phyloP scores from a whole-genome alignment of 2,329 filamentous ascomycete species.

The Parascedosporium putredinis region DNA sequence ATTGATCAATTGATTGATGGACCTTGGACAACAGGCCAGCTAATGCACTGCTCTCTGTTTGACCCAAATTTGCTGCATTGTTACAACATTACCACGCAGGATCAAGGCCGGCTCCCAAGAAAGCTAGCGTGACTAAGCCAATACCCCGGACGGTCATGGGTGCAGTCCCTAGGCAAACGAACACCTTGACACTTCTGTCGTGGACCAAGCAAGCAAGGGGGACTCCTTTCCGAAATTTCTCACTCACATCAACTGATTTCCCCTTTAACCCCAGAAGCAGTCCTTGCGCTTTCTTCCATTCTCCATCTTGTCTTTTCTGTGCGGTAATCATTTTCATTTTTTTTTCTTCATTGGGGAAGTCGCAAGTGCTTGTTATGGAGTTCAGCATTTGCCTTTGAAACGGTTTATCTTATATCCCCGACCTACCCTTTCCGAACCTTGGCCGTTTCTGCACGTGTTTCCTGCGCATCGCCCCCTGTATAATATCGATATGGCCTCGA shows the following conservation, averaged over 20 bases:
- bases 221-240: not conserved
- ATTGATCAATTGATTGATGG: no score
- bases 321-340: no score
- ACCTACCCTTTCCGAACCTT: not conserved
- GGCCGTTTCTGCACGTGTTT: conserved; percentile 1
- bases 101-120: no score
- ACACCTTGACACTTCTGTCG: conserved; percentile 6
- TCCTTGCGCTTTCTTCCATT: not conserved
- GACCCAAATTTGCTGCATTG: not conserved
- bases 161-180: not conserved
- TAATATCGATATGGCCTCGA: conserved; percentile 27
- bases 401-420: not conserved
- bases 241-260: conserved; percentile 5
- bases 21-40: no score
- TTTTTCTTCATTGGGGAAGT: not conserved
- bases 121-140: conserved; percentile 2
- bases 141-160: not conserved
- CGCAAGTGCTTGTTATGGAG: conserved; percentile 5
- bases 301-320: not conserved
- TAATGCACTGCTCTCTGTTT: not conserved
- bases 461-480: not conserved
- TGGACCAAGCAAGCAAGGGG: conserved; percentile 1
- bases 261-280: conserved; percentile 2
- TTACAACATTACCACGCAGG: not conserved
- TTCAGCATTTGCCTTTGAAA: conserved; percentile 2